Evolutionary conservation across 805 yeast genomes (phyloP), one percentile per base, ranked within the genome.

Genomic region (Wickerhamiella parazyma): DNA sequence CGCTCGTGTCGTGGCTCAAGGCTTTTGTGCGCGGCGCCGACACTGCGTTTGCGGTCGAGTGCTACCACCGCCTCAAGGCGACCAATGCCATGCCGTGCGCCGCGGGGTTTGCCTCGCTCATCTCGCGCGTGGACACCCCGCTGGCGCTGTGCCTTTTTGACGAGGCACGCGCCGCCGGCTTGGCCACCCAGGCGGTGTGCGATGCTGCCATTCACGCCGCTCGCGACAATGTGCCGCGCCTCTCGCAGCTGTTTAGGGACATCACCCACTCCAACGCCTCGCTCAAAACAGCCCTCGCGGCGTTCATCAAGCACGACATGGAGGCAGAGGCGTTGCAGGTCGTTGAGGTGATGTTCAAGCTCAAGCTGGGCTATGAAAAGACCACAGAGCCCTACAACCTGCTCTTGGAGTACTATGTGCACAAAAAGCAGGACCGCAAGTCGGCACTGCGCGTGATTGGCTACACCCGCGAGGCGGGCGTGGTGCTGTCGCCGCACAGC

Each of bases 331-430:
- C 42, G 11, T 37, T 45, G 22, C 37, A 18, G 14, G 21, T 39
- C 8, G n/a, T 39, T 25, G 42, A 39, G 17, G n/a, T 20, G 8
- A 39, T 39, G 42, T 19, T 39, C 29, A 16, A 33, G 38, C 11
- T 20, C 12, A 10, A n/a, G 4, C 21, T 22, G 10, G 43, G 43
- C 5, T 40, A 40, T n/a, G 43, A 40, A 28, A 28, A 21, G 8
- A 40, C 37, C 5, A 50, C 58, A 6, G 44, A 48, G 9, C 66
- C 66, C 5, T 66, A 57, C 53, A 67, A 67, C 49, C 53, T 53
- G 14, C 50, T 66, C 55, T 51, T 67, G 48, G 65, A 62, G 49
- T 62, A 53, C 45, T 66, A 60, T 47, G 60, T 66, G 10, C 57
- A 56, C 35, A 51, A 53, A 17, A 51, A 52, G 38, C 45, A 51